Evolutionary conservation across 108 stramenopile genomes (phyloP).

Genomic region (Nannochloropsis gaditana): DNA sequence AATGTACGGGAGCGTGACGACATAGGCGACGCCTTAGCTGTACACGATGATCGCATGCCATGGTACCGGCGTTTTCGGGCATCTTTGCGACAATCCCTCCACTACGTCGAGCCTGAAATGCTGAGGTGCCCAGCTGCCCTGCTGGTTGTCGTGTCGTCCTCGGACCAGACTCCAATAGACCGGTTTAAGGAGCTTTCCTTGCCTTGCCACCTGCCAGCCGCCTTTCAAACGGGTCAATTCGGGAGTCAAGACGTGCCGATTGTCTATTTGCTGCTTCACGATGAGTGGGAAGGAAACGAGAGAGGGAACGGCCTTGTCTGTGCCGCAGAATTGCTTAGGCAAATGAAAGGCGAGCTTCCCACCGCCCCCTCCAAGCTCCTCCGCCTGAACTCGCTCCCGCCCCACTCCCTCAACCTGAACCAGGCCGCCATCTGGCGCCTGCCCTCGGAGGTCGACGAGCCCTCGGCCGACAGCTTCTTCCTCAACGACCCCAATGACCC

Average conservation of each 20-base stretch:
- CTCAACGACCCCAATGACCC: background rate
- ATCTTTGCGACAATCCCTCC: slow-evolving; percentile 23
- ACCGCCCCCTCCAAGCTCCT: slow-evolving; percentile 42
- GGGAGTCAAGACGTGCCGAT: slow-evolving; percentile 28
- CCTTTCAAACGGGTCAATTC: slow-evolving; percentile 45
- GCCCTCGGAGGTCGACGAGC: background rate
- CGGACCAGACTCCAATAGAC: slow-evolving; percentile 39
- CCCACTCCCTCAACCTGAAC: slow-evolving; percentile 33
- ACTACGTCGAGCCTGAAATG: slow-evolving; percentile 45
- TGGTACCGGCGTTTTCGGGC: slow-evolving; percentile 42
- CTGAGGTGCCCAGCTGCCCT: slow-evolving; percentile 41
- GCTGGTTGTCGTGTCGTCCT: slow-evolving; percentile 42
- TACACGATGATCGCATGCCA: background rate
- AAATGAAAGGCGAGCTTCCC: slow-evolving; percentile 34
- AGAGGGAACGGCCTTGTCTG: slow-evolving; percentile 17
- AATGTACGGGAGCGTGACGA: background rate
- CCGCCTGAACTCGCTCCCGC: slow-evolving; percentile 43
- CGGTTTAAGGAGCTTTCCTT: slow-evolving; percentile 41
- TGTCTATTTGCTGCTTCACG: slow-evolving; percentile 47
- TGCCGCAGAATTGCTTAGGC: background rate
- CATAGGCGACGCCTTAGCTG: slow-evolving; percentile 16
- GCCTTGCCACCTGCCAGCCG: slow-evolving; percentile 33
- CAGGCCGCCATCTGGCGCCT: slow-evolving; percentile 42
- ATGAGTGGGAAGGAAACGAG: slow-evolving; percentile 27
- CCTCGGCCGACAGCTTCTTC: background rate